Evolutionary conservation across 2,329 filamentous ascomycete species (phyloP).

Genomic region (Blastomyces parvus): DNA sequence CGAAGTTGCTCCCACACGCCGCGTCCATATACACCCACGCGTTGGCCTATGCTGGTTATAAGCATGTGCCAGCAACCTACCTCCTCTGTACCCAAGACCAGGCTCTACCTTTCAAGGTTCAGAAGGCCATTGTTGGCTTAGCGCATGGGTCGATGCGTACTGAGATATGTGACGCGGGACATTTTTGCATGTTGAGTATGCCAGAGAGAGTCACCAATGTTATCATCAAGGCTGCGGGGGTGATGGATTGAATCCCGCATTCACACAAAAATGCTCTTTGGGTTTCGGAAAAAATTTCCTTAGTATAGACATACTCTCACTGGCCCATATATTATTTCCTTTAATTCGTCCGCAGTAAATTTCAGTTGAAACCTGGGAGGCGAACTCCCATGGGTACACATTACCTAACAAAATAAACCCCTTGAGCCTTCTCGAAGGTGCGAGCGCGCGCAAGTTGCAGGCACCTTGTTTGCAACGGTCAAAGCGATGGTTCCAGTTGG

Average conservation of each 20-base stretch:
- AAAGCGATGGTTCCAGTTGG: no score
- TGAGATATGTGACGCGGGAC: slow-evolving; percentile 27
- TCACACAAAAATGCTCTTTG: not conserved
- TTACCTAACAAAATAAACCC: not conserved
- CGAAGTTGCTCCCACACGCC: slow-evolving; percentile 20
- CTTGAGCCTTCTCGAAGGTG: no score
- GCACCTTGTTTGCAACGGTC: no score
- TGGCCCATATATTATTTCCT: not conserved
- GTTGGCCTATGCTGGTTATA: slow-evolving; percentile 26
- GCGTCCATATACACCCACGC: slow-evolving; percentile 21
- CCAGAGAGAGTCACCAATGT: slow-evolving; percentile 22
- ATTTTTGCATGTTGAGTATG: slow-evolving; percentile 37
- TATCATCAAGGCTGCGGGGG: not conserved
- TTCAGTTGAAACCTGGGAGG: not conserved
- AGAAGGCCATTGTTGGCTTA: slow-evolving; percentile 26
- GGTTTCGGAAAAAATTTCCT: not conserved
- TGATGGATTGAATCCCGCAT: not conserved
- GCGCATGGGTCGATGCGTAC: slow-evolving; percentile 24
- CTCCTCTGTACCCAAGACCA: slow-evolving; percentile 30
- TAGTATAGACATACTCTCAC: not conserved
- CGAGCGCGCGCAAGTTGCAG: no score
- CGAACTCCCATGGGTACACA: not conserved
- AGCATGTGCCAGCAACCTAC: slow-evolving; percentile 28
- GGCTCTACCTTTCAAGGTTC: slow-evolving; percentile 24
- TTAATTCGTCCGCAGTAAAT: not conserved